Evolutionary conservation across 2,329 filamentous ascomycete genomes (phyloP), one percentile per base, ranked within the genome.

Genomic region (Colletotrichum navitas): DNA sequence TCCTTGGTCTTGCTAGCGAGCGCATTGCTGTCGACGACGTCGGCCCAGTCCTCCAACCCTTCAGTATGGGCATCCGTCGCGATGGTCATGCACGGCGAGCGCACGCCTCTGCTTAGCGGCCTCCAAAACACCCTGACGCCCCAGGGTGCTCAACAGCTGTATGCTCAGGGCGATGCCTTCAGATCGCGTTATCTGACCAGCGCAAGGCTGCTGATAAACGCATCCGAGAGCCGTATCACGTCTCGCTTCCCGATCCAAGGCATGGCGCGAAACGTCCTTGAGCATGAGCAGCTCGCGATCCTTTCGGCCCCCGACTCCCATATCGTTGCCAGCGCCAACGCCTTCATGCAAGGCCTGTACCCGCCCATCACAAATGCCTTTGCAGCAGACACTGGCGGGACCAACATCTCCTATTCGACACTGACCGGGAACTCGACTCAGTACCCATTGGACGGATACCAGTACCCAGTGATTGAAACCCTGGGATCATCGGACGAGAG

Each of bases 311-410:
- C 80, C 5, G 82, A 86, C 62, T 78, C 80, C 34, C 86, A 82
- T 76, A 77, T 95, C 41, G 88, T 90, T 63, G 90, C 87, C 72
- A 90, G 93, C 3, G 93, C 93, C 43, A 84, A 89, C 63, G 94
- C 91, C 0, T 97, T 97, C 80, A 82, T 96, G 75, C 94, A 97
- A 79, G 94, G 92, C 5, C 85, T 97, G 5, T 97, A 97, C 78
- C 94, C 94, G 2, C 93, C 94, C 0, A 86, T 88, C 0, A 85
- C 85, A 5, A 72, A 76, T 12, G 74, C 76, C 0, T 83, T 82
- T 41, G 76, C 80, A 7, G 77, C 79, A 5, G 78, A 83, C 1
- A 83, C 83, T 18, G 80, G 78, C 21, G 80, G 80, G 29, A 73
- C 74, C 5, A 75, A 74, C 29, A 52, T 74, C 11, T 72, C 74